Conservation (phyloP, 2,329 filamentous ascomycete genomes). For the Aulographum hederae region DNA sequence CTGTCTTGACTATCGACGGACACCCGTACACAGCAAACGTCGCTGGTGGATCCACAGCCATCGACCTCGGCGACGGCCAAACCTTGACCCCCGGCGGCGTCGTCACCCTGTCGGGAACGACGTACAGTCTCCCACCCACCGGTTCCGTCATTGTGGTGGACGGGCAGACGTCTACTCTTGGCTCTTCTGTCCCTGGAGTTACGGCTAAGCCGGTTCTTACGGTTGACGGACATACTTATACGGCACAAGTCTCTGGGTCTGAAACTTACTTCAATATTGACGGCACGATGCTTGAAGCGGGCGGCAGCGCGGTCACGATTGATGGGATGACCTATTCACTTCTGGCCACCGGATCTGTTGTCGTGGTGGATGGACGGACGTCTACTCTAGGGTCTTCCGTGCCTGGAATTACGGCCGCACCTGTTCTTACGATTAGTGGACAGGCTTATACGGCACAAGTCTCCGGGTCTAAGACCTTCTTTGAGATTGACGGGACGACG, state of each 20-base stretch:
- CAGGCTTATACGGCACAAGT: constrained; percentile 8
- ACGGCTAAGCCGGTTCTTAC: constrained; percentile 6
- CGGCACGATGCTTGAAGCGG: constrained; percentile 4
- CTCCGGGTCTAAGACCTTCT: too few relatives aligned
- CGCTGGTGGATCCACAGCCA: constrained; percentile 11
- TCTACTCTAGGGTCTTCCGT: constrained; percentile 1
- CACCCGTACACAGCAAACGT: constrained; percentile 10
- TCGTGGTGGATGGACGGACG: constrained; percentile 15
- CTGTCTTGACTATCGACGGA: constrained; percentile 10
- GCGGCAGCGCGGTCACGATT: constrained; percentile 10
- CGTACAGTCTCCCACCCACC: constrained; percentile 10
- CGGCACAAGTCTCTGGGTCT: constrained; percentile 2
- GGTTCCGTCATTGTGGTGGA: constrained; percentile 12
- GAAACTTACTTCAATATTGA: constrained; percentile 5
- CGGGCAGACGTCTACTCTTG: constrained; percentile 11
- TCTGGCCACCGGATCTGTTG: constrained; percentile 10
- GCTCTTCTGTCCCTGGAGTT: constrained; percentile 1
- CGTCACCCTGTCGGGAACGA: constrained; percentile 11
- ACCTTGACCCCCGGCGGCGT: constrained; percentile 11
- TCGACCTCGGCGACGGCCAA: constrained; percentile 9
- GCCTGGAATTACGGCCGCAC: constrained; percentile 1
- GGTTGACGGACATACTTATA: constrained; percentile 3
- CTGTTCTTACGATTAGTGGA: constrained; percentile 12
- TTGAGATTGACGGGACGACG: too few relatives aligned
- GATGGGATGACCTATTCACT: constrained; percentile 14